Percentiles rank a stretch among this genome's conserved stretches.
Evolutionary conservation across 805 yeast genomes (phyloP).

Genomic region (Saccharomycopsis fermentans): DNA sequence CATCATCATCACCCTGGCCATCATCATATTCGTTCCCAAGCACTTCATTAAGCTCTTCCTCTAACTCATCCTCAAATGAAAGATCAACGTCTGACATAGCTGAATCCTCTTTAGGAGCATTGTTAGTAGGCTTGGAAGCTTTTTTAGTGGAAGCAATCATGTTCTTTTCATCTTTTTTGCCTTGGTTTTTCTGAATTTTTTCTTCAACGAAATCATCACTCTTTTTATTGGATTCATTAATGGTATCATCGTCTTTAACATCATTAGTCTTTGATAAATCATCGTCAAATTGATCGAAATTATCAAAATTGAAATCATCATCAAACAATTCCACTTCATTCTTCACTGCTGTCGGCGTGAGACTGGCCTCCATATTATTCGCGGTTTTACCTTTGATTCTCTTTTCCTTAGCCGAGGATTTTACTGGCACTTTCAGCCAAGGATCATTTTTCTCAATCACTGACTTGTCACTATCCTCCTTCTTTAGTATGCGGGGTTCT

Average conservation of each 20-base stretch:
- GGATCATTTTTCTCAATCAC: neutral
- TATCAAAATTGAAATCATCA: conserved; percentile 17
- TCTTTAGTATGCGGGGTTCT: too few relatives aligned
- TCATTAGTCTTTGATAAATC: conserved; percentile 6
- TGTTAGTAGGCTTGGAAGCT: neutral
- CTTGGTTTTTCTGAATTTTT: too few relatives aligned
- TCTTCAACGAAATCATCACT: neutral
- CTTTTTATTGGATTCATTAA: neutral
- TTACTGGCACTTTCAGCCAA: neutral
- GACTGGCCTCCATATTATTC: neutral
- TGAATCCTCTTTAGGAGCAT: neutral
- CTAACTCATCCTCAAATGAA: conserved; percentile 7
- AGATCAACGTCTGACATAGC: conserved; percentile 2
- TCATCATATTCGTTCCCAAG: conserved; percentile 7
- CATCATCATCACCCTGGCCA: conserved; percentile 6
- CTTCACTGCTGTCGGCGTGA: neutral
- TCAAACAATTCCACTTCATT: neutral
- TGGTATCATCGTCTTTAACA: too few relatives aligned
- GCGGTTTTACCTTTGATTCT: neutral
- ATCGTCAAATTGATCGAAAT: conserved; percentile 18
- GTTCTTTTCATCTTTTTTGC: neutral
- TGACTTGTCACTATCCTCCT: neutral
- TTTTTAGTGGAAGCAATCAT: too few relatives aligned
- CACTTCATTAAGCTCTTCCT: conserved; percentile 11
- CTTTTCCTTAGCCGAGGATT: neutral